Evolutionary conservation across 768 basidiomycete species (phyloP), one percentile per base, ranked within the genome.

Genomic region (Boletus fagicola): DNA sequence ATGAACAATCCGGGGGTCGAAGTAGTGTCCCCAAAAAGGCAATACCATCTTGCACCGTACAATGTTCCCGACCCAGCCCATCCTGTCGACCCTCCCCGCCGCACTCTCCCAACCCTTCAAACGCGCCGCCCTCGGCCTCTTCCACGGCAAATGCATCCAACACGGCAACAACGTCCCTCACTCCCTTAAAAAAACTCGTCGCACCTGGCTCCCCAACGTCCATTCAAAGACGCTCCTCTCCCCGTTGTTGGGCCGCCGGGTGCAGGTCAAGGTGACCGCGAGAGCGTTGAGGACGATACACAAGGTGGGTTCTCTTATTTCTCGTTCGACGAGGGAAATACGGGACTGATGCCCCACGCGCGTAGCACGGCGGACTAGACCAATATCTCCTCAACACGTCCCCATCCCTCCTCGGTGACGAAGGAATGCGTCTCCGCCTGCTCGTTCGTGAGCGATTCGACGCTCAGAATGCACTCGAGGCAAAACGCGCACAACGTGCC

Each of bases 121-220:
- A 69, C 87, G 90, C 43, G 76, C 89, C 2, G 85, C 92, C 63
- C 75, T 83, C 3, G 92, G 92, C 53, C 84, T 95, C 2, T 94
- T 89, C 68, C 90, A 92, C 53, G 92, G 92, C 16, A 88, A 86
- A 69, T 83, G 76, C 53, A 90, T 86, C 64, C 86, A 85, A 65
- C 84, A 84, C 62, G 93, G 93, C 26, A 94, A 94, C 78, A 94
- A 87, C 67, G 91, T 94, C 48, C 92, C 93, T 0, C 88, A 92
- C 72, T 94, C 92, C 24, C 87, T 87, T 69, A 82, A 88, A 70
- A 94, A 94, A 76, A 94, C 94, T 26, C 86, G 89, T 49, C 79
- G 93, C 40, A 82, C 87, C 44, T 95, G 93, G 93, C 77, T 92
- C 12, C 93, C 93, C 36, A 95, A 95, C 72, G 80, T 93, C 24